A percentile compares a stretch with the other conserved stretches of the same genome.
These are phyloP conservation scores for Lodderomyces elongisporus DNA, from an alignment of 1,139 yeast genomes.

Conservation along the genomic window DNA sequence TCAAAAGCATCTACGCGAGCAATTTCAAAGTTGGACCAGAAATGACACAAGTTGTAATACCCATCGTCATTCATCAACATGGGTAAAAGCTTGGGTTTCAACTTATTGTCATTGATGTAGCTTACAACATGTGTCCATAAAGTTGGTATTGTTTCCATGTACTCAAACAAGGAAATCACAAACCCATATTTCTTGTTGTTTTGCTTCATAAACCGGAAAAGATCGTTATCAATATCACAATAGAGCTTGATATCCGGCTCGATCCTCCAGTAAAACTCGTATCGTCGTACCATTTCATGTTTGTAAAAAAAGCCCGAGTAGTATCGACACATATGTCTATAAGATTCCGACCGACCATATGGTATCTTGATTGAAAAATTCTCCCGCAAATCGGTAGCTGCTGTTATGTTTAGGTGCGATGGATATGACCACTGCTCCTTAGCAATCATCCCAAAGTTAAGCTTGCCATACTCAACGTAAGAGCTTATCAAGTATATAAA, in stretches of 20 bases:
- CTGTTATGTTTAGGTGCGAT: slow-evolving; percentile 19
- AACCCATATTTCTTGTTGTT: slow-evolving; percentile 24
- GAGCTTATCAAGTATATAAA: slow-evolving; percentile 21
- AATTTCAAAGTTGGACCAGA: slow-evolving; percentile 38
- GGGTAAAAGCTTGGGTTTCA: slow-evolving; percentile 13
- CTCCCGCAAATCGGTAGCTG: slow-evolving; percentile 15
- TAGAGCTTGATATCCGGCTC: slow-evolving; percentile 28
- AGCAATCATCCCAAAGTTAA: slow-evolving; percentile 29
- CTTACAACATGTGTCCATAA: slow-evolving; percentile 24
- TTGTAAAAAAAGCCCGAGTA: slow-evolving; percentile 31
- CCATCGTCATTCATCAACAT: slow-evolving; percentile 12
- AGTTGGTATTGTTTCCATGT: slow-evolving; percentile 28
- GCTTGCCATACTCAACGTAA: slow-evolving; percentile 19
- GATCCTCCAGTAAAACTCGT: slow-evolving; percentile 33
- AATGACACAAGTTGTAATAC: slow-evolving; percentile 35
- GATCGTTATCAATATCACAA: slow-evolving; percentile 29
- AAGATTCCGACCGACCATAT: slow-evolving; percentile 28
- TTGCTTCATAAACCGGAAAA: slow-evolving; percentile 22
- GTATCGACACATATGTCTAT: slow-evolving; percentile 36
- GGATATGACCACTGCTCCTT: slow-evolving; percentile 31
- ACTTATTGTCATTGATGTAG: slow-evolving; percentile 15
- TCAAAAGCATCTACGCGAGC: slow-evolving; percentile 26
- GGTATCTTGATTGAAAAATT: slow-evolving; percentile 15
- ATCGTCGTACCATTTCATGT: slow-evolving; percentile 26
- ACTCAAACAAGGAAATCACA: slow-evolving; percentile 28